Base-by-base conservation (phyloP, 176 grass and related monocot species). In the Avena sativa region DNA sequence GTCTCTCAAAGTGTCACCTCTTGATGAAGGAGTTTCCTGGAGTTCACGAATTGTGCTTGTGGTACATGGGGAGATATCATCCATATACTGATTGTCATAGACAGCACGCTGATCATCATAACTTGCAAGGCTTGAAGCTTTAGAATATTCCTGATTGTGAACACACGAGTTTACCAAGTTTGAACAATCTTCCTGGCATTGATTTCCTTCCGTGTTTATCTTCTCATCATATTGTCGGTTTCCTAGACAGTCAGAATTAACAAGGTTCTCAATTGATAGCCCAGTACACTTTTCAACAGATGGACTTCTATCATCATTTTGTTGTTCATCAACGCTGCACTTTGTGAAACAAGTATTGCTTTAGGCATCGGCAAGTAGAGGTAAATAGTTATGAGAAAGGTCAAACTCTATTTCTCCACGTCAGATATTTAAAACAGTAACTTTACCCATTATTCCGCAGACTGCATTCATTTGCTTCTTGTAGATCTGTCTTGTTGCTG, bases 51-150 rank as follows among this genome's bases (percentile, higher is more conserved):
- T 83, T 50, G 86, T 85, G 82, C 88, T 87, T 80, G 67, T 79
- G 2, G 86, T 92, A 69, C 80, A 76, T 72, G 91, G 88, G 30
- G 93, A 93, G 63, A 87, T 64, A 76, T 87, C 89, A 78, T 88
- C 93, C 34, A 77, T 26, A 82, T 79, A 81, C 71, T 83, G 79
- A 82, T 82, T 87, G 12, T 87, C 90, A 66, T 88, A 71, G 0
- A 85, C 72, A 13, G 44, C 76, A 64, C 53, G 71, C 46, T 82
- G 82, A 57, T 85, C 63, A 78, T 61, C 17, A 4, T 86, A 88
- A 52, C 90, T 77, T 71, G 64, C 71, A 78, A 85, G 86, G 72
- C 56, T 86, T 57, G 83, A 86, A 88, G 82, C 52, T 78, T 86
- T 79, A 77, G 82, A 88, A 86, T 64, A 77, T 47, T 88, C 74